Conservation (phyloP, 116 monocot genomes). For the Trichopus zeylanicus region DNA sequence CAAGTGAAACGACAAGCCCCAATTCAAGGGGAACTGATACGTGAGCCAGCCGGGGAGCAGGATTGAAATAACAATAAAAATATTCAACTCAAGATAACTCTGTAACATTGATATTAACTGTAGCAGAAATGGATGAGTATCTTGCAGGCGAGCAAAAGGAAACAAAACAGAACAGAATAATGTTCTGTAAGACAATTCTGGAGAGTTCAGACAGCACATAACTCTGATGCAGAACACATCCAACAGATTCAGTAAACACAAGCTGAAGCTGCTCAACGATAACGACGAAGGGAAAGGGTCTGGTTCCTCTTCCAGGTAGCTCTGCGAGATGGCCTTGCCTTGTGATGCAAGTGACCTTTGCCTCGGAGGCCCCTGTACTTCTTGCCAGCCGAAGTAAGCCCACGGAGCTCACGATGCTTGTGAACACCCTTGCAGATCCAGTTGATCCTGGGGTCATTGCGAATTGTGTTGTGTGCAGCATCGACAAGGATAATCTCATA, state of each 20-base stretch:
- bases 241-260: too few relatives aligned
- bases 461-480: slow-evolving; percentile 58
- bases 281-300: slow-evolving; percentile 14
- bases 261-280: slow-evolving; percentile 3
- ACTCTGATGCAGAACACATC: neutral
- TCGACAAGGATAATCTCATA: slow-evolving; percentile 65
- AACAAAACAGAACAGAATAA: too few relatives aligned
- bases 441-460: slow-evolving; percentile 74
- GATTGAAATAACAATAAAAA: too few relatives aligned
- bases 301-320: slow-evolving; percentile 21
- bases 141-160: too few relatives aligned
- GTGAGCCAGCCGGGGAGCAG: too few relatives aligned
- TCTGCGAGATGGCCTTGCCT: slow-evolving; percentile 15
- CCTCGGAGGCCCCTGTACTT: slow-evolving; percentile 19
- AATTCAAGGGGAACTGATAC: too few relatives aligned
- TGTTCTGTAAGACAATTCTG: neutral
- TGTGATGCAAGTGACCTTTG: slow-evolving; percentile 14
- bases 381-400: slow-evolving; percentile 12
- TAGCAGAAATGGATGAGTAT: too few relatives aligned
- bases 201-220: neutral
- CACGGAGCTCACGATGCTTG: slow-evolving; percentile 56
- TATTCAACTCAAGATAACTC: too few relatives aligned
- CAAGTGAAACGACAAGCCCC: too few relatives aligned
- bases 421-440: slow-evolving; percentile 75
- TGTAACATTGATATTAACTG: too few relatives aligned